Evolutionary conservation across 768 basidiomycete genomes (phyloP).

Genomic region (Piloderma croceum): DNA sequence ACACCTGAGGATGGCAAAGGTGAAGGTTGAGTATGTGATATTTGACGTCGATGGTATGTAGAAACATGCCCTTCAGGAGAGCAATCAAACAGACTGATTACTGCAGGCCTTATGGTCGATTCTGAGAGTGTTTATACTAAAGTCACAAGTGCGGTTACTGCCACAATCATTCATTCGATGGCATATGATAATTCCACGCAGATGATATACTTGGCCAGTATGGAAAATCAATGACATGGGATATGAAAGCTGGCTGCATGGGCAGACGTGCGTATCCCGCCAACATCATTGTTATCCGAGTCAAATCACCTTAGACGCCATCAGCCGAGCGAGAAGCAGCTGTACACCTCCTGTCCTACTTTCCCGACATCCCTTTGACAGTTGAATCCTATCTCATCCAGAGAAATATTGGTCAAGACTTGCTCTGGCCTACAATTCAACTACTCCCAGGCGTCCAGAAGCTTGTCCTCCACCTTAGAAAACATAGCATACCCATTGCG

Average conservation of each 20-base stretch:
- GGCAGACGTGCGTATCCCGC: constrained; percentile 59
- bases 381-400: constrained; percentile 53
- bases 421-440: constrained; percentile 60
- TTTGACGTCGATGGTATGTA: constrained; percentile 69
- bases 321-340: constrained; percentile 63
- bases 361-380: constrained; percentile 65
- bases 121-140: constrained; percentile 72
- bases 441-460: constrained; percentile 69
- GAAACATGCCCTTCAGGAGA: constrained; percentile 5
- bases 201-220: constrained; percentile 69
- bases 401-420: constrained; percentile 54
- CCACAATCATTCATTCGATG: too few species aligned
- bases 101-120: constrained; percentile 65
- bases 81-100: neutral
- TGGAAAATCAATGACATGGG: constrained; percentile 80
- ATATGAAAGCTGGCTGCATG: constrained; percentile 86
- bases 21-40: constrained; percentile 50
- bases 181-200: too few species aligned
- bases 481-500: constrained; percentile 67
- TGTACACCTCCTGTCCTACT: constrained; percentile 67
- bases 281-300: neutral
- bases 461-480: constrained; percentile 66
- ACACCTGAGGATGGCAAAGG: neutral
- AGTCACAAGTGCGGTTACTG: constrained; percentile 62
- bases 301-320: neutral